Evolutionary conservation across 2,329 filamentous ascomycete species (phyloP), one percentile per base, ranked within the genome.

Genomic region (Coleophoma crateriformis): DNA sequence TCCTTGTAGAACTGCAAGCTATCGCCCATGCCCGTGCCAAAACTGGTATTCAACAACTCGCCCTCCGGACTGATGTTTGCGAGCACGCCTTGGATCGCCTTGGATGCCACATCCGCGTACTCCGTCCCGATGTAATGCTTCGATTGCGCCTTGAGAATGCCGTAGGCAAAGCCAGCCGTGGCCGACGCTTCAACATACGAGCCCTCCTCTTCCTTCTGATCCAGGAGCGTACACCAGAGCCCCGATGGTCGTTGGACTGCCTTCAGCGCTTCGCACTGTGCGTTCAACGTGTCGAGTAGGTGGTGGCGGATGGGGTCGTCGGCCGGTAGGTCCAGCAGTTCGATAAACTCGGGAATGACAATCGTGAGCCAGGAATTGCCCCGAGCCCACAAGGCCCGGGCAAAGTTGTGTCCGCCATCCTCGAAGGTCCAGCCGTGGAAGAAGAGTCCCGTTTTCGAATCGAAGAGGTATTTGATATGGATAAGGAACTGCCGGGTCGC

Each of bases 401-500:
- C 79, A 57, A 82, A 82, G 64, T 82, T 80, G 63, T 82, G 78
- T 0, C 82, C 85, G 8, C 78, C 78, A 1, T 82, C 77, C 45
- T 84, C 77, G 58, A 90, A 91, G 10, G 84, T 85, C 88, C 88
- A 92, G 33, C 88, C 88, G 66, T 92, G 88, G 72, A 86, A 91
- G 67, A 87, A 92, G 0, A 91, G 72, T 0, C 88, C 87, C 0
- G 85, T 82, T 51, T 75, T 75, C 7, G 79, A 74, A 64, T 92
- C 88, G 57, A 86, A 87, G 0, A 92, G 77, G 64, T 90, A 91
- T 63, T 90, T 84, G 58, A 90, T 80, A 59, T 91, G 88, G 13
- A 90, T 68, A 40, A 91, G 72, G 62, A 90, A 90, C 66, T 91
- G 88, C 7, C 79, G 74, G 69, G 89, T 89, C 11, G 87, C 87